Conservation (phyloP, 805 yeast genomes). For the Tetrapisispora phaffii region DNA sequence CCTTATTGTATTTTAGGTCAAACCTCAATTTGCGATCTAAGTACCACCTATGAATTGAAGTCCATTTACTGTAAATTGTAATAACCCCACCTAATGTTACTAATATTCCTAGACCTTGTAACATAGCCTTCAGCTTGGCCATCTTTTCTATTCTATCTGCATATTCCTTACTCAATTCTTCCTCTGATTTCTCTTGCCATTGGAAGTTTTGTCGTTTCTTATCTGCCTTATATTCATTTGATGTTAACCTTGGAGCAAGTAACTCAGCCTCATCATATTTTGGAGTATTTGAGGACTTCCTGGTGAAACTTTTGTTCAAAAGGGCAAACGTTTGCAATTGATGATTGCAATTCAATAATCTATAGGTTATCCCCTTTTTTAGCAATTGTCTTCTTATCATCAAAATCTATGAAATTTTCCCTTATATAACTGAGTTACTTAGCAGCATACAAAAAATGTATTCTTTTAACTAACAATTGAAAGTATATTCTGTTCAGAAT, state of each 20-base stretch:
- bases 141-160: slow-evolving; percentile 32
- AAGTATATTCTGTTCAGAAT: no score
- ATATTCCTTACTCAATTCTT: slow-evolving; percentile 11
- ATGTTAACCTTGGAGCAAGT: slow-evolving; percentile 19
- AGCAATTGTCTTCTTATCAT: neutral
- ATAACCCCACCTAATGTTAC: slow-evolving; percentile 29
- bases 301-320: slow-evolving; percentile 10
- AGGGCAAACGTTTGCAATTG: neutral
- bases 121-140: slow-evolving; percentile 38
- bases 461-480: no score
- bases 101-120: slow-evolving; percentile 34
- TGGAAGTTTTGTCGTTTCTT: slow-evolving; percentile 9
- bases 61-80: slow-evolving; percentile 32
- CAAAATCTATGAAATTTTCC: neutral
- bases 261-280: slow-evolving; percentile 29
- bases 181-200: slow-evolving; percentile 16
- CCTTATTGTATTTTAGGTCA: neutral
- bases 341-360: neutral
- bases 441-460: no score
- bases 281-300: slow-evolving; percentile 7
- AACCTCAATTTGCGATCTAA: slow-evolving; percentile 6
- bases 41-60: slow-evolving; percentile 29
- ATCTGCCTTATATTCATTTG: slow-evolving; percentile 21
- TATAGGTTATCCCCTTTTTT: neutral
- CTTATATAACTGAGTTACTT: neutral